Conservation (phyloP, 78 protist genomes). For the Chrysochromulina parva region DNA sequence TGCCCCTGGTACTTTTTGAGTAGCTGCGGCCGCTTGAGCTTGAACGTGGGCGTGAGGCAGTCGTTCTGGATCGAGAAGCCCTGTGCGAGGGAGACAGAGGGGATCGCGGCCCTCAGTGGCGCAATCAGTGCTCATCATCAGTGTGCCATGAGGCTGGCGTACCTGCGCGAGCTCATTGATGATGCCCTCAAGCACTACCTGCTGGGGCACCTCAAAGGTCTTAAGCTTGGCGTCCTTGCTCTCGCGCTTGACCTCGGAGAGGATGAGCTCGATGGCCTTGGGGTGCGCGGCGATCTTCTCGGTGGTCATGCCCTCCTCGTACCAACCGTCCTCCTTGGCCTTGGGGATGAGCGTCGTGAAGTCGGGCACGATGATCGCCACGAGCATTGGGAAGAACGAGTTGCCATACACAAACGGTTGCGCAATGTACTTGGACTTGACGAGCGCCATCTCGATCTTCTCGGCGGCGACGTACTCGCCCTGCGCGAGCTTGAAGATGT, state of each 20-base stretch:
- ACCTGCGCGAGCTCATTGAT: not conserved
- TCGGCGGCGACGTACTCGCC: constrained; percentile 94
- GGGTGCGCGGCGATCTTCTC: not conserved
- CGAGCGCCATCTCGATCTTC: constrained; percentile 51
- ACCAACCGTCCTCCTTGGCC: not conserved
- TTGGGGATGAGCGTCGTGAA: not conserved
- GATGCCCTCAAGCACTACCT: not conserved
- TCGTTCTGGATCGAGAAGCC: constrained; percentile 26
- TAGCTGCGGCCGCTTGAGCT: constrained; percentile 31
- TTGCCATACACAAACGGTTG: constrained; percentile 66
- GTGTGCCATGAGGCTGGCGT: too few relatives aligned
- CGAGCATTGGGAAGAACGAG: constrained; percentile 15
- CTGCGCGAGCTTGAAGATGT: constrained; percentile 75
- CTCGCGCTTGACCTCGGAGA: too few relatives aligned
- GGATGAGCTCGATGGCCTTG: not conserved
- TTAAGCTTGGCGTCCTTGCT: not conserved
- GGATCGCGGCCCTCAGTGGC: too few relatives aligned
- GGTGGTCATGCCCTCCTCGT: not conserved
- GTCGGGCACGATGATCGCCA: constrained; percentile 73
- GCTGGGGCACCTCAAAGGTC: not conserved
- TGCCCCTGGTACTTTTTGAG: not conserved
- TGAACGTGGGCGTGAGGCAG: constrained; percentile 38
- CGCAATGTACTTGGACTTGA: not conserved
- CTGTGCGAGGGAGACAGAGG: too few relatives aligned
- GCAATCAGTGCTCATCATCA: too few relatives aligned